Evolutionary conservation across 441 rosid species (phyloP).

Genomic region (Arabidopsis hybrid): DNA sequence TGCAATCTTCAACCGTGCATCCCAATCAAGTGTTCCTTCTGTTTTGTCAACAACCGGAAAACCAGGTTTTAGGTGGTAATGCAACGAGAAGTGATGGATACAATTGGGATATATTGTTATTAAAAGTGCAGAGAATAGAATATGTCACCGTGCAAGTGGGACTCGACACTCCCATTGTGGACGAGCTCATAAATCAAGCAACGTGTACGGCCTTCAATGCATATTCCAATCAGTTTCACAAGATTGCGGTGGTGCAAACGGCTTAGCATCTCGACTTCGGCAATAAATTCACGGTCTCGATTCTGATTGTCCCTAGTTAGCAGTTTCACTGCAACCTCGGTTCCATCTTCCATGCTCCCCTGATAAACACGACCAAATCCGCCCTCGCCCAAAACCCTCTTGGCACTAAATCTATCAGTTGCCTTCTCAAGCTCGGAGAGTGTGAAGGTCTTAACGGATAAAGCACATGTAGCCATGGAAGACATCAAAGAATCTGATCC

Average conservation of each 20-base stretch:
- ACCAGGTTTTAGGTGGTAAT: conserved; percentile 38
- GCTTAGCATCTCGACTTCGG: conserved; percentile 98
- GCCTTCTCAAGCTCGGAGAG: conserved; percentile 81
- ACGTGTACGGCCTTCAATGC: conserved; percentile 84
- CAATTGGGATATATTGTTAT: neutral
- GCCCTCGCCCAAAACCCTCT: conserved; percentile 92
- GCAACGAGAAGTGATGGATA: conserved; percentile 13
- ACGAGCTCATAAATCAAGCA: conserved; percentile 92
- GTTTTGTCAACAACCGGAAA: conserved; percentile 60
- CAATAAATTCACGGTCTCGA: conserved; percentile 90
- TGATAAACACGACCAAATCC: conserved; percentile 96
- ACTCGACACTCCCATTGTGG: conserved; percentile 95
- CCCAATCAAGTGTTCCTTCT: conserved; percentile 92
- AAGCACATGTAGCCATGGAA: conserved; percentile 81
- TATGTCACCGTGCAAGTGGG: conserved; percentile 91
- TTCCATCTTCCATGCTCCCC: conserved; percentile 79
- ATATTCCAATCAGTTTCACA: conserved; percentile 91
- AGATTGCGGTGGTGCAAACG: conserved; percentile 98
- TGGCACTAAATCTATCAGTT: conserved; percentile 87
- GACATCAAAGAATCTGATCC: conserved; percentile 74
- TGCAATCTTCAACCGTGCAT: conserved; percentile 91
- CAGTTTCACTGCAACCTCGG: conserved; percentile 88
- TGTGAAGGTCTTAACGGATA: conserved; percentile 78
- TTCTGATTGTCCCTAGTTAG: conserved; percentile 85
- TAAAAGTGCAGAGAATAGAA: conserved; percentile 18